Conservation (phyloP, 1,139 yeast species). For the Taphrina sp. region DNA sequence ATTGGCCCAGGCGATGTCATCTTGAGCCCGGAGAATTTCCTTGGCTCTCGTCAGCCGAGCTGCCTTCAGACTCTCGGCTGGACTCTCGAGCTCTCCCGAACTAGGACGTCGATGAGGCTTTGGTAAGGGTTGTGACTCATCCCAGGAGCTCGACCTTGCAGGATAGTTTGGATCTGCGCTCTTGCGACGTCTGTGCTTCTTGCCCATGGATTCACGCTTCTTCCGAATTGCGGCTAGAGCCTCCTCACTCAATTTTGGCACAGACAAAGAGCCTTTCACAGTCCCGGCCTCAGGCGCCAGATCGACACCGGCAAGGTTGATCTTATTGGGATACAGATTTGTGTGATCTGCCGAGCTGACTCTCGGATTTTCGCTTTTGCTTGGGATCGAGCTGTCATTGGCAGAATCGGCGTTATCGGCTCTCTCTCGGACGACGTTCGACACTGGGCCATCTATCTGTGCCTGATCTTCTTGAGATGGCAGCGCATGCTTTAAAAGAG, state of each 20-base stretch:
- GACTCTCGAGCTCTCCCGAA: constrained; percentile 9
- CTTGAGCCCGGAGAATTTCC: constrained; percentile 22
- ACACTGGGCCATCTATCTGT: neutral
- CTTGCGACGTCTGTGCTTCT: constrained; percentile 27
- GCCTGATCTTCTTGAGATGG: constrained; percentile 12
- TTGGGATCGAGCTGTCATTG: neutral
- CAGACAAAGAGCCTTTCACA: constrained; percentile 9
- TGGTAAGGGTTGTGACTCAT: constrained; percentile 12
- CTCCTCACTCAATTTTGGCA: constrained; percentile 22
- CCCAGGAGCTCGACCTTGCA: constrained; percentile 25
- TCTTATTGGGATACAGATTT: constrained; percentile 2
- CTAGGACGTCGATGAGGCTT: constrained; percentile 17
- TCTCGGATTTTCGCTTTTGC: neutral
- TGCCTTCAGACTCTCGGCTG: constrained; percentile 3
- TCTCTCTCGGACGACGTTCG: neutral
- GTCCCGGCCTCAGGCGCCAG: constrained; percentile 28
- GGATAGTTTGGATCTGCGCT: constrained; percentile 25
- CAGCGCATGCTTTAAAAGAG: constrained; percentile 4
- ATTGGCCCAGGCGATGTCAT: constrained; percentile 31
- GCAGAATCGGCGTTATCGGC: no score
- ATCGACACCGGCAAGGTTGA: constrained; percentile 24
- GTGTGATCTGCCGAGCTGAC: neutral
- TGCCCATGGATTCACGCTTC: constrained; percentile 24
- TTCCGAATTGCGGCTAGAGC: constrained; percentile 20
- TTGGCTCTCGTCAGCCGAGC: constrained; percentile 21